Evolutionary conservation across 192 early-diverging fungal species (phyloP), one percentile per base, ranked within the genome.

Genomic region (Dissophora globulifera): DNA sequence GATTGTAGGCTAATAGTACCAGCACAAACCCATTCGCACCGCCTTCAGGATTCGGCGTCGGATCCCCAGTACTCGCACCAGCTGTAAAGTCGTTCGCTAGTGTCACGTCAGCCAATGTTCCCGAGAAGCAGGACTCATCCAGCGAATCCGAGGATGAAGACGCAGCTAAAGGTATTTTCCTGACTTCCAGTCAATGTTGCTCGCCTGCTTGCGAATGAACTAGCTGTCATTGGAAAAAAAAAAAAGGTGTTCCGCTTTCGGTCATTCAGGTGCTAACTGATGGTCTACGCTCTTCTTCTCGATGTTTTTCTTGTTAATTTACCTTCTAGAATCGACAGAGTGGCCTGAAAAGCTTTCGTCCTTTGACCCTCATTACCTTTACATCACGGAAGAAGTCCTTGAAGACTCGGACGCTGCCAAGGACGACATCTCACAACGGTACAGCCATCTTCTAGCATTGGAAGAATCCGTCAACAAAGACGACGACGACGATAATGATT

Each of bases 361-460:
- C 16, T 87, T 88, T 20, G 80, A 81, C 12, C 86, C 78, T 0
- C 67, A 85, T 16, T 88, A 87, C 43, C 48, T 88, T 1, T 87
- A 87, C 29, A 83, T 82, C 22, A 66, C 79, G 0, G 84, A 85
- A 48, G 87, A 88, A 78, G 64, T 84, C 15, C 59, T 84, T 10
- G 80, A 88, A 46, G 62, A 81, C 30, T 47, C 63, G 3, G 68
- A 79, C 17, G 52, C 69, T 9, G 41, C 65, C 2, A 58, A 72
- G 12, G 80, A 86, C 19, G 58, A 62, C 3, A 48, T 81, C 42
- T 62, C 78, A 31, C 64, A 61, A 30, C 68, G 81, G 6, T 84
- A 85, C 31, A 59, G 81, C 29, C 58, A 84, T 63, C 79, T 83
- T 31, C 42, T 84, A 15, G 82, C 82, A n/a, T 48, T 78, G 17